Base-by-base conservation (phyloP, 2,329 filamentous ascomycete species). In the Rutstroemia sp. region DNA sequence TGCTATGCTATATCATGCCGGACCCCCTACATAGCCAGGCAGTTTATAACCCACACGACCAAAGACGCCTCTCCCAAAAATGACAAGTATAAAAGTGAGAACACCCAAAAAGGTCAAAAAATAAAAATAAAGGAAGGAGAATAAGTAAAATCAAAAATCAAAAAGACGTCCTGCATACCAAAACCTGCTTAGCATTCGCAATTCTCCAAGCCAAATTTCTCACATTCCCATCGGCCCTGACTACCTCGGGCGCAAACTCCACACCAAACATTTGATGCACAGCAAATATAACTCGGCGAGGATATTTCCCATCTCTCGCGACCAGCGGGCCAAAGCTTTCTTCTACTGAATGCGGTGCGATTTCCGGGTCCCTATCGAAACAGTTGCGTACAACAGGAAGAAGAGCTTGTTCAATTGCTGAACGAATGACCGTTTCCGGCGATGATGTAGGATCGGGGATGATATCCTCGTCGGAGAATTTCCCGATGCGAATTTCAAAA, bases 241-340 rank as follows among this genome's bases (percentile, higher is more conserved):
- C 94, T 0, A 97, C 92, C 46, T 90, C 89, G 0, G 92, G 87
- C 1, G 94, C 89, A 68, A 99, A 92, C 70, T 99, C 94, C 58
- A 99, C 88, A 51, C 92, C 94, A 70, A 99, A 95, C 91, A 96
- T 96, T 70, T 95, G 88, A 61, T 89, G 87, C 27, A 99, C 89
- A 4, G 92, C 94, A 71, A 95, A 97, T 0, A 97, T 92, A 10
- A 97, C 88, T 44, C 94, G 78, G 71, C 85, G 89, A 0, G 92
- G 87, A 65, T 91, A 97, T 71, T 95, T 96, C 61, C 86, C 83
- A 63, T 96, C 88, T 23, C 91, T 78, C 67, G 96, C 91, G 1
- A 96, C 88, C 42, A 92, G 78, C 48, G 83, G 83, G 0, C 94
- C 94, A 70, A 96, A 99, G 2, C 82, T 76, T 69, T 97, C 92